Evolutionary conservation across 1,284 basidiomycete genomes (phyloP).

Genomic region (Leccinum solheimii): DNA sequence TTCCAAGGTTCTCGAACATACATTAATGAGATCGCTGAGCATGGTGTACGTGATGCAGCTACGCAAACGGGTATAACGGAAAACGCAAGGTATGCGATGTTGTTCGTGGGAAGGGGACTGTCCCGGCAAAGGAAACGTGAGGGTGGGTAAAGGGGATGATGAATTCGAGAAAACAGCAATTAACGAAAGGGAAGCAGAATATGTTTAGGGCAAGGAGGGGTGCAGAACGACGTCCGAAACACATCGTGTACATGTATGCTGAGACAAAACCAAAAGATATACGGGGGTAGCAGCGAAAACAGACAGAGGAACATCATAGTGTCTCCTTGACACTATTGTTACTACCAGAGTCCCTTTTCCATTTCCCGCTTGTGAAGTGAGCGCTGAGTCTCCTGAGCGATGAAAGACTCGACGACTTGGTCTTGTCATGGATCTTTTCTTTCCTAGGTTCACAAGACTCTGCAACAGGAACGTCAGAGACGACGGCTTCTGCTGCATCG

Average conservation of each 20-base stretch:
- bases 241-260: slow-evolving; percentile 26
- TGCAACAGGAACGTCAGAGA: slow-evolving; percentile 28
- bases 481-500: slow-evolving; percentile 26
- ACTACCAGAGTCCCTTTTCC: slow-evolving; percentile 55
- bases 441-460: slow-evolving; percentile 20
- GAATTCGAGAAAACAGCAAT: slow-evolving; percentile 5
- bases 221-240: slow-evolving; percentile 15
- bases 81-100: slow-evolving; percentile 20
- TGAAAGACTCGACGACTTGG: slow-evolving; percentile 49
- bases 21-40: slow-evolving; percentile 34
- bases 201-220: slow-evolving; percentile 3
- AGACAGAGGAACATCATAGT: slow-evolving; percentile 28
- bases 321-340: slow-evolving; percentile 35
- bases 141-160: slow-evolving; percentile 1
- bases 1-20: slow-evolving; percentile 22
- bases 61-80: slow-evolving; percentile 34
- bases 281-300: slow-evolving; percentile 6
- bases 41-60: slow-evolving; percentile 32
- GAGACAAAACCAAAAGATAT: slow-evolving; percentile 20
- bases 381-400: slow-evolving; percentile 56
- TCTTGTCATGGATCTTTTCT: slow-evolving; percentile 48
- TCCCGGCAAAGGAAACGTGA: slow-evolving; percentile 5
- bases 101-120: slow-evolving; percentile 11
- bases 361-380: slow-evolving; percentile 36
- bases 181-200: slow-evolving; percentile 9